Percentiles rank a stretch among this genome's conserved stretches.
Evolutionary conservation across 441 rosid genomes (phyloP).

Genomic region (Pelargonium exstipulatum): DNA sequence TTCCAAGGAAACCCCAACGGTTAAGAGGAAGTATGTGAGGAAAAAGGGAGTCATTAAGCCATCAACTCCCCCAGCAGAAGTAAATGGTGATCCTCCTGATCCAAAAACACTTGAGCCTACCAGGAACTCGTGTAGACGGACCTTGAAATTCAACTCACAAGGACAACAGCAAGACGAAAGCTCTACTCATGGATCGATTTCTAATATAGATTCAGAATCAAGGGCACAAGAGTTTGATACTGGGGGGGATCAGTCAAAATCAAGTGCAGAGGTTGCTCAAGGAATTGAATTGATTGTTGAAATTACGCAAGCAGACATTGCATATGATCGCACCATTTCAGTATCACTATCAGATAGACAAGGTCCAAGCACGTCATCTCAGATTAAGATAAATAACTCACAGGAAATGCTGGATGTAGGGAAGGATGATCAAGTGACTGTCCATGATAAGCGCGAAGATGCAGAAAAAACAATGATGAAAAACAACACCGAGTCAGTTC

Average conservation of each 20-base stretch:
- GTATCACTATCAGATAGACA: conserved; percentile 29
- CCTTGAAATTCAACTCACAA: conserved; percentile 39
- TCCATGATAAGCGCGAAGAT: conserved; percentile 15
- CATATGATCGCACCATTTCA: conserved; percentile 23
- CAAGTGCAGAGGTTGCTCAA: conserved; percentile 25
- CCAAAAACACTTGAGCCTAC: conserved; percentile 23
- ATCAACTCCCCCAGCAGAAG: conserved; percentile 28
- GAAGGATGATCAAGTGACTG: conserved; percentile 21
- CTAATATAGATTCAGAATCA: conserved; percentile 21
- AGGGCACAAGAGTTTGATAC: conserved; percentile 24
- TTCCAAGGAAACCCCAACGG: conserved; percentile 32
- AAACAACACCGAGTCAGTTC: conserved; percentile 22
- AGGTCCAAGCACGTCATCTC: conserved; percentile 37
- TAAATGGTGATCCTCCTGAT: conserved; percentile 26
- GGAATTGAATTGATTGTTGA: conserved; percentile 33
- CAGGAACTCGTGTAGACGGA: conserved; percentile 46
- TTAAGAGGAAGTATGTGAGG: conserved; percentile 46
- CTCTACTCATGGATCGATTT: conserved; percentile 19
- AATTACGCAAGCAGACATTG: conserved; percentile 28
- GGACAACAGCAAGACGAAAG: conserved; percentile 24
- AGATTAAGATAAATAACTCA: conserved; percentile 24
- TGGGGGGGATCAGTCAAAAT: conserved; percentile 23
- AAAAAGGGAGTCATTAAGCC: conserved; percentile 29
- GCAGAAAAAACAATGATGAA: conserved; percentile 19
- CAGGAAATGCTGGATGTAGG: conserved; percentile 19